These are phyloP conservation scores for Alternaria triticina DNA, from an alignment of 2,329 filamentous ascomycete species.

Conservation along the genomic window DNA sequence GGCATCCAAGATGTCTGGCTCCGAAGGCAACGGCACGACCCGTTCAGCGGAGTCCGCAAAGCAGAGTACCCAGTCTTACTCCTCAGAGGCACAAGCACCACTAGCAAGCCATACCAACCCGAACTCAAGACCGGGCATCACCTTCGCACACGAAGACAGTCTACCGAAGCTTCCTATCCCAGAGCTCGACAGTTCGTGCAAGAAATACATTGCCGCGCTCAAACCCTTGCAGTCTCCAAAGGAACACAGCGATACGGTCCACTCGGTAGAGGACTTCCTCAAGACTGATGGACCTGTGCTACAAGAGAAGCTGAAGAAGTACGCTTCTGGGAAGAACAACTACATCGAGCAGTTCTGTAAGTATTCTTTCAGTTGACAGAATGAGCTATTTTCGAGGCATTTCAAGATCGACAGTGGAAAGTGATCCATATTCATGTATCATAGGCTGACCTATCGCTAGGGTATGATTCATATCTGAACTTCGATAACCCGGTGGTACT, in stretches of 20 bases:
- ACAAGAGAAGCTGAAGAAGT: constrained; percentile 87
- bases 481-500: constrained; percentile 97
- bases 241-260: constrained; percentile 82
- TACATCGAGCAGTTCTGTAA: constrained; percentile 99
- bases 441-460: constrained; percentile 55
- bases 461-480: constrained; percentile 99
- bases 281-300: constrained; percentile 80
- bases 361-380: constrained; percentile 46
- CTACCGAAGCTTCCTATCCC: constrained; percentile 93
- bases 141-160: constrained; percentile 86
- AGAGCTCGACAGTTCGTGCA: constrained; percentile 77
- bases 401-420: constrained; percentile 9
- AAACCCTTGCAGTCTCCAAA: constrained; percentile 79
- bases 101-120: constrained; percentile 58
- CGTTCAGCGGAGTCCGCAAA: constrained; percentile 61
- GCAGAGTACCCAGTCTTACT: constrained; percentile 57
- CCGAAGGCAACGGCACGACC: constrained; percentile 44
- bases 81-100: constrained; percentile 55
- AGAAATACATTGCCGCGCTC: constrained; percentile 79
- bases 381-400: neutral
- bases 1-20: constrained; percentile 45
- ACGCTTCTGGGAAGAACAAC: constrained; percentile 88
- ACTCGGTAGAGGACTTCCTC: constrained; percentile 83
- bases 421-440: constrained; percentile 8
- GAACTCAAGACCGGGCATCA: constrained; percentile 73